Conservation (phyloP, 768 basidiomycete species). For the Collybia mongolica region DNA sequence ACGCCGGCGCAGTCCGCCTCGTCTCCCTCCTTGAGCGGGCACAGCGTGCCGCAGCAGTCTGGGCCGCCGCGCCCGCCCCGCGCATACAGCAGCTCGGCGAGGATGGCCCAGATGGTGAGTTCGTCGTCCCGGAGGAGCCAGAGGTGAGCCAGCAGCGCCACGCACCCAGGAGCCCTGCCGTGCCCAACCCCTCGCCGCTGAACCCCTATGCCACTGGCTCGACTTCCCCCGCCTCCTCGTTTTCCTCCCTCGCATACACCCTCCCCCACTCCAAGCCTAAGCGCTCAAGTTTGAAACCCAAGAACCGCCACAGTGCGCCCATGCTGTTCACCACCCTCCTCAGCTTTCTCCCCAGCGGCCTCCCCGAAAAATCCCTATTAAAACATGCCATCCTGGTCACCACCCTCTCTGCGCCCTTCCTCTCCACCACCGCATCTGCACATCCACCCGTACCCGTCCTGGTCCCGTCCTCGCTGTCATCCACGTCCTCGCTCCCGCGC, state of each 20-base stretch:
- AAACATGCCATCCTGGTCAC: conserved; percentile 45
- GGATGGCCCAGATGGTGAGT: conserved; percentile 29
- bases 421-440: conserved; percentile 17
- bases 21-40: conserved; percentile 40
- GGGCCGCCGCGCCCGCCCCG: conserved; percentile 17
- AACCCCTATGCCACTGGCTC: not conserved
- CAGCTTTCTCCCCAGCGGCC: conserved; percentile 37
- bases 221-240: conserved; percentile 1
- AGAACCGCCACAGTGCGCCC: conserved; percentile 9
- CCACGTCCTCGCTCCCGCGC: conserved; percentile 5
- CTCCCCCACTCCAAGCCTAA: not conserved
- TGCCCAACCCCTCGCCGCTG: conserved; percentile 5
- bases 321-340: conserved; percentile 39
- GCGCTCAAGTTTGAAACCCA: not conserved
- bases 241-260: not conserved
- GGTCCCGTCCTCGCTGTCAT: not conserved
- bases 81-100: conserved; percentile 33
- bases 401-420: conserved; percentile 36
- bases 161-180: not conserved
- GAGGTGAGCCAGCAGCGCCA: conserved; percentile 5
- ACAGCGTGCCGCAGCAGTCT: conserved; percentile 30
- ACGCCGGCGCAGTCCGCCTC: conserved; percentile 37
- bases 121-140: conserved; percentile 24
- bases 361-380: conserved; percentile 40
- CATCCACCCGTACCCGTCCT: conserved; percentile 1